phyloP scores from a whole-genome alignment of 495 filamentous ascomycete species.

The Cercophora scortea region DNA sequence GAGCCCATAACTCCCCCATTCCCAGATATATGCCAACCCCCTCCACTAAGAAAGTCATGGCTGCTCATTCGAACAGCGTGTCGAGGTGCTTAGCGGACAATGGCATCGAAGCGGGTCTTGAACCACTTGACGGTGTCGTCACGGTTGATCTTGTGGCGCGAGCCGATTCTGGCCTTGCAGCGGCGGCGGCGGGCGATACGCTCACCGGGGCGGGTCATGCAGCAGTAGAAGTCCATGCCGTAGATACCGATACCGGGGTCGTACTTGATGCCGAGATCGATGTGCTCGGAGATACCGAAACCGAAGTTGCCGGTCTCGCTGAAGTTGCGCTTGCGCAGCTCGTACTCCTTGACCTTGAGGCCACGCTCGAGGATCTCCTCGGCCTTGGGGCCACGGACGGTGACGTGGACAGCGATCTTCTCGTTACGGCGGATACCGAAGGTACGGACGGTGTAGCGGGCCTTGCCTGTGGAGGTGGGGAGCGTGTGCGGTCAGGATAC shows the following conservation, averaged over 20 bases:
- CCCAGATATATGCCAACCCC: conserved; percentile 13
- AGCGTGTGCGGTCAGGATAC: neutral
- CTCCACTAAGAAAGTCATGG: conserved; percentile 13
- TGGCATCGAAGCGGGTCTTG: conserved; percentile 99
- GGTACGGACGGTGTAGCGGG: conserved; percentile 99
- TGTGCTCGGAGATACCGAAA: conserved; percentile 99
- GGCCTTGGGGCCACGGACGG: conserved; percentile 98
- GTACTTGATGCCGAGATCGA: conserved; percentile 99
- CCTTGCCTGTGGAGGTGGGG: conserved; percentile 63
- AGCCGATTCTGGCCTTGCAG: conserved; percentile 75
- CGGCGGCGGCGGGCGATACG: conserved; percentile 93
- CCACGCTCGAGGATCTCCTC: conserved; percentile 99
- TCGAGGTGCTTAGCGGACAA: conserved; percentile 65
- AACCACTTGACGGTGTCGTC: conserved; percentile 97
- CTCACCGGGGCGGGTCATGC: conserved; percentile 98
- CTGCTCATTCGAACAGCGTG: conserved; percentile 14
- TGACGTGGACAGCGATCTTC: conserved; percentile 99
- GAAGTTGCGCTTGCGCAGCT: conserved; percentile 98
- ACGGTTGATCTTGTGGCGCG: conserved; percentile 85
- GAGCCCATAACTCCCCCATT: conserved; percentile 12
- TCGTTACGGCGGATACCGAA: conserved; percentile 99
- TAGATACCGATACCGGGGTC: conserved; percentile 99
- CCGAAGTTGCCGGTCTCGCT: conserved; percentile 99
- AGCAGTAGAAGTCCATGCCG: conserved; percentile 99
- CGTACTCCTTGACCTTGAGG: conserved; percentile 99